Base-by-base conservation (phyloP, 441 rosid species). In the Eruca vesicaria region DNA sequence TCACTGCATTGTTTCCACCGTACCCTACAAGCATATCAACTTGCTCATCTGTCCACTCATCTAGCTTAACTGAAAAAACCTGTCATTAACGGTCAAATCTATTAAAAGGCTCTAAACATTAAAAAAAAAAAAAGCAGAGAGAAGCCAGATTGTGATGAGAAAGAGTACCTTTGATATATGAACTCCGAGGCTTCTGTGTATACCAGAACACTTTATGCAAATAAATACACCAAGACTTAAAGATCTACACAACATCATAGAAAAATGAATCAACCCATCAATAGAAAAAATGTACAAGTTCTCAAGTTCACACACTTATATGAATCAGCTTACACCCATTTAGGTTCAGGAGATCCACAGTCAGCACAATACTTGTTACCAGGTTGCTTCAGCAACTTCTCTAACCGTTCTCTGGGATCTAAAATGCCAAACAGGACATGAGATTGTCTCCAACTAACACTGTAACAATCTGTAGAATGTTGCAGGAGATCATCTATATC, bases 151-250 rank as follows among this genome's bases (percentile, higher is more conserved):
- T 2, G 1, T 32, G 55, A 48, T 48, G 26, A 38, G 26, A 65
- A 56, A 69, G 55, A 53, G 4, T 73, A 95, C 99, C 94, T 93
- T 96, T 72, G 99, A 85, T 81, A 93, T 84, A 78, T 96, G 99
- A 63, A 90, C 97, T 67, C 99, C 99, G 74, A 96, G 98, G 86
- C 99, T 89, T 83, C 99, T 84, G 78, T 96, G 99, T 59, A 89
- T 83, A 63, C 99, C 99, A 36, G 99, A 93, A 74, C 99, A 96
- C 87, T 91, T 96, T 52, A 96, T 96, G 86, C 99, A 96, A 74
- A 96, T 87, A 80, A 90, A 88, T 9, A 89, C 97, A 83, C 99
- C 99, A 6, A 80, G 73, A 66, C 71, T 96, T 68, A 88, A 58
- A 19, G 99, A 96, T 79, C 99, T 96, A 90, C 66, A 50, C 71